Evolutionary conservation across 2,329 filamentous ascomycete genomes (phyloP).

Genomic region (Xylaria sp.): DNA sequence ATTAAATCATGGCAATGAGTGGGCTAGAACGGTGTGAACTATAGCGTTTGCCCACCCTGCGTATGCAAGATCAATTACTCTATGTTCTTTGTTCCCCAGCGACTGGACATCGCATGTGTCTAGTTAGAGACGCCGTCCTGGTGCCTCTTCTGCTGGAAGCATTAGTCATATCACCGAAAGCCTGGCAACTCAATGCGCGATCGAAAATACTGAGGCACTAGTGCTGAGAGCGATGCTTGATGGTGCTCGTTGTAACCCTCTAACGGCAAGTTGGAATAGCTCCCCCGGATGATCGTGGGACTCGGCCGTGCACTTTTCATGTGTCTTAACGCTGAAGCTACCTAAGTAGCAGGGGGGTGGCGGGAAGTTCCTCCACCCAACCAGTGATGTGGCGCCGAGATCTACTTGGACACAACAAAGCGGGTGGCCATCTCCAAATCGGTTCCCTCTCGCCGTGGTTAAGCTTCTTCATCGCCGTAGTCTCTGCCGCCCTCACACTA

Average conservation of each 20-base stretch:
- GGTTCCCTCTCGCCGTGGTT: constrained; percentile 39
- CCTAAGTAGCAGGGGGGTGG: constrained; percentile 37
- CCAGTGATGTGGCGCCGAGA: constrained; percentile 42
- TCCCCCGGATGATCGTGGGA: constrained; percentile 42
- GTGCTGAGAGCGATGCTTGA: constrained; percentile 38
- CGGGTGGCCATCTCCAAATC: constrained; percentile 43
- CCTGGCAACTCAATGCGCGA: constrained; percentile 12
- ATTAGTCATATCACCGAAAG: constrained; percentile 3
- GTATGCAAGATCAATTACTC: constrained; percentile 21
- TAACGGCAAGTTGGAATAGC: constrained; percentile 44
- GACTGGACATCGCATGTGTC: constrained; percentile 23
- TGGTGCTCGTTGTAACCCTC: constrained; percentile 43
- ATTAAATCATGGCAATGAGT: constrained; percentile 47
- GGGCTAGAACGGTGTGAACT: constrained; percentile 43
- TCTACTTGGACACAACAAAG: constrained; percentile 30
- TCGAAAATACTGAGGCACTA: constrained; percentile 30
- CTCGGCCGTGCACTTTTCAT: constrained; percentile 20
- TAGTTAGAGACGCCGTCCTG: constrained; percentile 30
- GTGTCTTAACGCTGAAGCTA: constrained; percentile 24
- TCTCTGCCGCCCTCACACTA: constrained; percentile 16
- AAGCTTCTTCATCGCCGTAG: constrained; percentile 28
- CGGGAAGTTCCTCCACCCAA: constrained; percentile 42
- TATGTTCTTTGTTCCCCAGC: constrained; percentile 14
- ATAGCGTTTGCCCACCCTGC: constrained; percentile 33
- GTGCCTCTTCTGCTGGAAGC: constrained; percentile 18